Evolutionary conservation across 257 asterid genomes (phyloP).

Genomic region (Buddleja alternifolia): DNA sequence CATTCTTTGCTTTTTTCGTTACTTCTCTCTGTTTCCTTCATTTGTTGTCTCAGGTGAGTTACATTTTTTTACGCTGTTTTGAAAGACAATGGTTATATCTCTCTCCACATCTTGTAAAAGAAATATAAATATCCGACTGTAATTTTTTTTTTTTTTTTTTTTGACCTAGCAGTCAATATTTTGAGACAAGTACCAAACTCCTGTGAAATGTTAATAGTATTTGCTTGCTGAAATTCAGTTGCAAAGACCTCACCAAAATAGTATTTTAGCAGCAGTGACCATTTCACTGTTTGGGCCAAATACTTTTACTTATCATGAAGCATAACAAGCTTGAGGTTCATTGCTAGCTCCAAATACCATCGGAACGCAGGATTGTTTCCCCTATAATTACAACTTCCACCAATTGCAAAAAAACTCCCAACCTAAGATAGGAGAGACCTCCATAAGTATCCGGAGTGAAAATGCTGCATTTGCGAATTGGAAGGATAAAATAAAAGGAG

Average conservation of each 20-base stretch:
- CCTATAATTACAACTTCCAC: conserved; percentile 5
- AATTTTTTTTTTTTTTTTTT: too few relatives aligned
- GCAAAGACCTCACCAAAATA: neutral
- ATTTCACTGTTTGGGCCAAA: neutral
- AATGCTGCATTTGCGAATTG: neutral
- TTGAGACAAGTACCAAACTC: too few relatives aligned
- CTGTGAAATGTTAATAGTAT: too few relatives aligned
- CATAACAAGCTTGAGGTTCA: conserved; percentile 1
- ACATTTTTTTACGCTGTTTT: conserved; percentile 14
- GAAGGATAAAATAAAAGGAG: neutral
- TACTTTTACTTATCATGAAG: neutral
- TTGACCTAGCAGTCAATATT: too few relatives aligned
- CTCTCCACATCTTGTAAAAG: conserved; percentile 7
- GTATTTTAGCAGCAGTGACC: neutral
- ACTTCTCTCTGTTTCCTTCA: conserved; percentile 14
- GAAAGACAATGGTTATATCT: conserved; percentile 5
- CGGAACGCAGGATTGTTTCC: neutral
- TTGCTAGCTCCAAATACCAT: neutral
- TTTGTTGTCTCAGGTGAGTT: conserved; percentile 9
- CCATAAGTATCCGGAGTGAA: neutral
- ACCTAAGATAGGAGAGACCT: neutral
- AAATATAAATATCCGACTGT: conserved; percentile 6
- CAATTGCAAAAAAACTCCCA: neutral
- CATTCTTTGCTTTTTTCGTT: conserved; percentile 4
- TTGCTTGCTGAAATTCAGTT: neutral